Conservation (phyloP, 2,329 filamentous ascomycete species). For the Metarhizium anisopliae region DNA sequence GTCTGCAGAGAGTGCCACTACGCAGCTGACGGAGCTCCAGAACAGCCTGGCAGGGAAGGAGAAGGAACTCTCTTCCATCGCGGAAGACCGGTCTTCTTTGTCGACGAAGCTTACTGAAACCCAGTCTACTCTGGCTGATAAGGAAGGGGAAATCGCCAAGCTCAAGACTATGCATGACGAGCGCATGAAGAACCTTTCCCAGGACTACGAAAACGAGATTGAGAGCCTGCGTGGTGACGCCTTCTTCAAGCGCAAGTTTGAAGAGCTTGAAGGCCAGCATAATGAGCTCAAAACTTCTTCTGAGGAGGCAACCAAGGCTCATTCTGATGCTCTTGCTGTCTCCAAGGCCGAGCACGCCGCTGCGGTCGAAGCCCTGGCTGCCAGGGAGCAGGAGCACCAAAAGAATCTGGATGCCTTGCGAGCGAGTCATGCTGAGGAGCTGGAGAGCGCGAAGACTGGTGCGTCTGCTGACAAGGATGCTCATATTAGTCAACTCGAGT, state of each 20-base stretch:
- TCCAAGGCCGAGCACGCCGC: constrained; percentile 34
- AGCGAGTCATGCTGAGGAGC: constrained; percentile 48
- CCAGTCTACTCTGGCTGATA: constrained; percentile 35
- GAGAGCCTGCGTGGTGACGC: constrained; percentile 54
- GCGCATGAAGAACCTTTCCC: constrained; percentile 48
- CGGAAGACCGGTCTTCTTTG: constrained; percentile 31
- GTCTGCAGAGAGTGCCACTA: constrained; percentile 30
- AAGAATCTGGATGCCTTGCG: constrained; percentile 45
- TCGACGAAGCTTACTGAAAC: constrained; percentile 40
- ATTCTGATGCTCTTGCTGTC: constrained; percentile 33
- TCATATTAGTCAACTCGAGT: constrained; percentile 40
- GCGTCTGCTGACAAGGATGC: constrained; percentile 40
- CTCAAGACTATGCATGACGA: constrained; percentile 48
- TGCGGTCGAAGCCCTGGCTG: constrained; percentile 36
- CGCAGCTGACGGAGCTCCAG: constrained; percentile 29
- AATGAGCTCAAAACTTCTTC: constrained; percentile 35
- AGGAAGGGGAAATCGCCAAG: constrained; percentile 40
- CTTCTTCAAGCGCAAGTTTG: constrained; percentile 54
- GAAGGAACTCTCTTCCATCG: constrained; percentile 35
- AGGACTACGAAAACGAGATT: constrained; percentile 57
- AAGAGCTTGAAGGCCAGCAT: constrained; percentile 50
- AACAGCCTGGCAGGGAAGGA: constrained; percentile 33
- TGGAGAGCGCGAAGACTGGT: constrained; percentile 46
- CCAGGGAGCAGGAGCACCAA: constrained; percentile 44
- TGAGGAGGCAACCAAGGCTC: constrained; percentile 25